Evolutionary conservation across 345 rosid genomes (phyloP), one percentile per base, ranked within the genome.

Genomic region (Aquilaria sinensis): DNA sequence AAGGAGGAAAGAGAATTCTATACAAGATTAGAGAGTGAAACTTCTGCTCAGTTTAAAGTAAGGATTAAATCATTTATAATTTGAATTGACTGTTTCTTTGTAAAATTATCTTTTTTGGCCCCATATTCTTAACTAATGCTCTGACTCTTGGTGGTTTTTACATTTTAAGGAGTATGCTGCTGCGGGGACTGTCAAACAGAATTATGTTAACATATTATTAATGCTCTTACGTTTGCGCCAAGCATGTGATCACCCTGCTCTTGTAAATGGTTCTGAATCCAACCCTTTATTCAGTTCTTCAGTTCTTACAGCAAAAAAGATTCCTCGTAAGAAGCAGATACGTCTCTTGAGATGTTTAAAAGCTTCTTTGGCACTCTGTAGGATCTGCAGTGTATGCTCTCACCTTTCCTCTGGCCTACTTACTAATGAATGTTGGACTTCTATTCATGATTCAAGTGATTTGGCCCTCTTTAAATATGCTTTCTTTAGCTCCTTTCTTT

Each of bases 151-250:
- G 30, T 37, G 23, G 23, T 51, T 51, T 12, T 71, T 52, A 53
- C 31, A 11, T 66, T 49, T 53, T 11, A 78, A 94, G 97, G 97
- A 94, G 78, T 94, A 94, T 76, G 92, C 89, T 12, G 95, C 85
- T 67, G 99, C 97, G 14, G 99, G 99, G 71, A 94, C 96, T 57
- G 96, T 94, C 53, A 90, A 85, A 75, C 95, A 90, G 69, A 94
- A 90, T 72, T 90, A 94, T 49, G 97, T 90, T 46, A 94, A 94
- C 76, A 90, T 94, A 70, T 76, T 94, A 77, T 73, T 94, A 82
- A 90, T 94, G 99, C 92, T 94, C 64, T 76, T 94, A 83, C 96
- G 99, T 31, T 96, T 94, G 66, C 90, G 99, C 55, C 99, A 94
- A 81, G 97, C 99, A 37, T 94, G 97, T 66, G 97, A 90, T 77